Percentiles rank a stretch among this genome's conserved stretches.
These are phyloP conservation scores for Heritiera littoralis DNA, from an alignment of 345 rosid species.

Conservation along the genomic window DNA sequence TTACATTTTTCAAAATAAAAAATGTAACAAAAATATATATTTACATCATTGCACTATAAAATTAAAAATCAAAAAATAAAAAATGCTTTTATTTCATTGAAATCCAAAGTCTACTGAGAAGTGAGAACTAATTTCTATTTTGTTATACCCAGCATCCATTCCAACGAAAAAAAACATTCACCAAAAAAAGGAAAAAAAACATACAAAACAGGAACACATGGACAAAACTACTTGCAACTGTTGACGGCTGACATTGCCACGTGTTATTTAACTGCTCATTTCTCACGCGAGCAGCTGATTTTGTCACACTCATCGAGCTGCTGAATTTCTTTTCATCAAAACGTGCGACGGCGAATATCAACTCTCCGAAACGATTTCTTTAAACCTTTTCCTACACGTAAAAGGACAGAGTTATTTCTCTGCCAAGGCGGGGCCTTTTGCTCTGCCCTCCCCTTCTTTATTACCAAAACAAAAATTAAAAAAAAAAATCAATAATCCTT, in stretches of 20 bases:
- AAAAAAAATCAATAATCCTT: slow-evolving; percentile 22
- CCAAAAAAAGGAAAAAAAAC: too few species aligned
- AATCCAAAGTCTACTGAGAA: too few species aligned
- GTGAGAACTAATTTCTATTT: too few species aligned
- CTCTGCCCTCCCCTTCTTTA: slow-evolving; percentile 41
- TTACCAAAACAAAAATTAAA: slow-evolving; percentile 21
- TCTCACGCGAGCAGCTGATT: neutral
- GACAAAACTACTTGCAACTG: neutral
- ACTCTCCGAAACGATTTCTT: slow-evolving; percentile 5
- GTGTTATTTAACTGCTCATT: neutral
- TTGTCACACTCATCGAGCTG: neutral
- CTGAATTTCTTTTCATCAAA: neutral
- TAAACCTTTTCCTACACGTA: slow-evolving; percentile 20
- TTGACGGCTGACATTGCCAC: neutral
- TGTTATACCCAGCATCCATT: too few species aligned
- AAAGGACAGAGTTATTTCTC: slow-evolving; percentile 13
- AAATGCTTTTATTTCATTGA: too few species aligned
- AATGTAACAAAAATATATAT: too few species aligned
- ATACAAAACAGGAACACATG: neutral
- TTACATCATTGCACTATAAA: too few species aligned
- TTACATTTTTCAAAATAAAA: too few species aligned
- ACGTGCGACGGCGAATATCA: slow-evolving; percentile 33
- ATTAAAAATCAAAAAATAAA: too few species aligned
- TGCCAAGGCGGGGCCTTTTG: slow-evolving; percentile 28
- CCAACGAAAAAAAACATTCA: too few species aligned